phyloP scores from a whole-genome alignment of 2,329 filamentous ascomycete genomes.

The Ceratocystis diversiconidia region DNA sequence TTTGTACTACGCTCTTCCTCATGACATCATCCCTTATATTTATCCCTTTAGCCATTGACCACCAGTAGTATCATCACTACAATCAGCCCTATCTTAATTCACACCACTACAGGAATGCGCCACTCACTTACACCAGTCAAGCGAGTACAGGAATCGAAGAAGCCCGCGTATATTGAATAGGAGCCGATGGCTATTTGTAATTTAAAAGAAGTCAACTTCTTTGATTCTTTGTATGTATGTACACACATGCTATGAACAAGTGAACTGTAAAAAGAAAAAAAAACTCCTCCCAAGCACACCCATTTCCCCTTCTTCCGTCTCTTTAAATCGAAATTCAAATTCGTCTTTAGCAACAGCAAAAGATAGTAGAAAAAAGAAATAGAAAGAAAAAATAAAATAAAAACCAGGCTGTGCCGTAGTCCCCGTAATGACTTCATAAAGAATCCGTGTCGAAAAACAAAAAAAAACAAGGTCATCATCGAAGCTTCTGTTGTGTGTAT shows the following conservation, averaged over 20 bases:
- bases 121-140: neutral
- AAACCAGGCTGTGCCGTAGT: conserved; percentile 4
- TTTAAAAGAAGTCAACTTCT: neutral
- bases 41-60: neutral
- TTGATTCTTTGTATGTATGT: neutral
- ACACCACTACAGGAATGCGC: neutral
- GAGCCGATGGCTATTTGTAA: neutral
- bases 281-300: neutral
- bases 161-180: neutral
- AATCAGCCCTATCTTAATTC: neutral
- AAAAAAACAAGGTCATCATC: neutral
- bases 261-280: neutral
- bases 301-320: neutral
- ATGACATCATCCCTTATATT: neutral
- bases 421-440: conserved; percentile 5
- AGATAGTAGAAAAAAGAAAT: neutral
- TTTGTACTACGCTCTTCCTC: neutral
- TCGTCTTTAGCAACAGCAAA: neutral
- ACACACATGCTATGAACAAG: conserved; percentile 7
- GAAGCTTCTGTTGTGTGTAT: neutral
- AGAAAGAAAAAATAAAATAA: neutral
- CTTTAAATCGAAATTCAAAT: too few species aligned
- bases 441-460: neutral
- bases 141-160: neutral
- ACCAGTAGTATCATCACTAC: neutral